Conservation (phyloP, 1,284 basidiomycete species). For the Sanghuangporus sanghuang region DNA sequence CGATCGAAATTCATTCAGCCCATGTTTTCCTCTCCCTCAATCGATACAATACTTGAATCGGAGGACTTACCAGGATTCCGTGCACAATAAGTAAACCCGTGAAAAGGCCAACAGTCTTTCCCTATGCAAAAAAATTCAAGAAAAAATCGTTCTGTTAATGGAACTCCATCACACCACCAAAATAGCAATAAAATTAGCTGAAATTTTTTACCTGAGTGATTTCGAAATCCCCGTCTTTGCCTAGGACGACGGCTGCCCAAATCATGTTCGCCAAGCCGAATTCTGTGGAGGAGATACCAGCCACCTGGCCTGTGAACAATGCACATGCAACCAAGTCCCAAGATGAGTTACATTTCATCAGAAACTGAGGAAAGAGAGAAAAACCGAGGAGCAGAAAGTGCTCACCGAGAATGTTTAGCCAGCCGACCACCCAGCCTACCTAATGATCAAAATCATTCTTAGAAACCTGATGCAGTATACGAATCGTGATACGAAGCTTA, state of each 20-base stretch:
- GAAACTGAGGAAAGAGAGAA: neutral
- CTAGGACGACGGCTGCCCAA: constrained; percentile 64
- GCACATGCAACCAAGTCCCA: neutral
- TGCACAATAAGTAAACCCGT: constrained; percentile 68
- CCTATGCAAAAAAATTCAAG: constrained; percentile 34
- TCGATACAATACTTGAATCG: neutral
- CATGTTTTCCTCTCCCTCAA: neutral
- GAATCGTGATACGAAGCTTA: constrained; percentile 22
- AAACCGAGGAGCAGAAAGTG: constrained; percentile 22
- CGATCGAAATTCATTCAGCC: neutral
- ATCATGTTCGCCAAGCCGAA: constrained; percentile 90
- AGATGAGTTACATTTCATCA: neutral
- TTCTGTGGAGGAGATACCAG: constrained; percentile 82
- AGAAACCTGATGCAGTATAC: neutral
- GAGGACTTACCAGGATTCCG: constrained; percentile 49
- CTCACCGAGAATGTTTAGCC: constrained; percentile 80
- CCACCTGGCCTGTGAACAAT: constrained; percentile 55
- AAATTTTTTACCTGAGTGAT: constrained; percentile 12
- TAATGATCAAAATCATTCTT: constrained; percentile 16
- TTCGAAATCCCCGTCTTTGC: constrained; percentile 41
- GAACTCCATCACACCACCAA: neutral
- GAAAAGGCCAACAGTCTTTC: constrained; percentile 75
- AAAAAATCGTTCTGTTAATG: neutral
- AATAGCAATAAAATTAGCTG: neutral
- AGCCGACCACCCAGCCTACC: constrained; percentile 77